Conservation (phyloP, 2,329 filamentous ascomycete species). For the Neospermospora avenae region DNA sequence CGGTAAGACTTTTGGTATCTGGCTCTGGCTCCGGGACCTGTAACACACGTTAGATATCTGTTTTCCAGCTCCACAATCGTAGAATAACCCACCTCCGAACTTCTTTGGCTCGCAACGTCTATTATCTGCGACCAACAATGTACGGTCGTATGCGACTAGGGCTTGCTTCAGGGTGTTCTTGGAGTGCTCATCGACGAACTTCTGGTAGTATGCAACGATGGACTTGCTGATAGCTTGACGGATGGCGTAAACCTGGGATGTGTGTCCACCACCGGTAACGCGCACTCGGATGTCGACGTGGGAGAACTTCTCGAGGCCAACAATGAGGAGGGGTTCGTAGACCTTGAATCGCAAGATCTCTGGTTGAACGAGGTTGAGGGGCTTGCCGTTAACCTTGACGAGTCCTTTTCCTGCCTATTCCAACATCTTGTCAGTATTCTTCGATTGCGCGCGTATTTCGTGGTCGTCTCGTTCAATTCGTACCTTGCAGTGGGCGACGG, state of each 20-base stretch:
- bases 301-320: constrained; percentile 96
- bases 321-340: constrained; percentile 97
- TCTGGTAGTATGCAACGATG: constrained; percentile 98
- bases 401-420: constrained; percentile 75
- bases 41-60: constrained; percentile 42
- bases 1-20: constrained; percentile 99
- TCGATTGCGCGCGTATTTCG: constrained; percentile 2
- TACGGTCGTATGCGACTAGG: constrained; percentile 92
- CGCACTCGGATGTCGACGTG: constrained; percentile 96
- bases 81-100: constrained; percentile 49
- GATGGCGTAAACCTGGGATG: constrained; percentile 96
- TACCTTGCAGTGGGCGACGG: constrained; percentile 78
- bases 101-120: constrained; percentile 99
- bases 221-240: constrained; percentile 98
- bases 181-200: constrained; percentile 99
- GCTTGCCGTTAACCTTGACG: constrained; percentile 98
- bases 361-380: constrained; percentile 89
- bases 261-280: constrained; percentile 96
- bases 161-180: constrained; percentile 99
- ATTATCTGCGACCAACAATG: constrained; percentile 98
- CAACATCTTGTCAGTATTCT: constrained; percentile 27
- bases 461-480: constrained; percentile 30
- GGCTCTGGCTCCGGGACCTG: constrained; percentile 88
- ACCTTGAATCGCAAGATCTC: constrained; percentile 99
- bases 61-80: neutral